Base-by-base conservation (phyloP, 2,329 filamentous ascomycete species). In the Diaporthe aspalathi region DNA sequence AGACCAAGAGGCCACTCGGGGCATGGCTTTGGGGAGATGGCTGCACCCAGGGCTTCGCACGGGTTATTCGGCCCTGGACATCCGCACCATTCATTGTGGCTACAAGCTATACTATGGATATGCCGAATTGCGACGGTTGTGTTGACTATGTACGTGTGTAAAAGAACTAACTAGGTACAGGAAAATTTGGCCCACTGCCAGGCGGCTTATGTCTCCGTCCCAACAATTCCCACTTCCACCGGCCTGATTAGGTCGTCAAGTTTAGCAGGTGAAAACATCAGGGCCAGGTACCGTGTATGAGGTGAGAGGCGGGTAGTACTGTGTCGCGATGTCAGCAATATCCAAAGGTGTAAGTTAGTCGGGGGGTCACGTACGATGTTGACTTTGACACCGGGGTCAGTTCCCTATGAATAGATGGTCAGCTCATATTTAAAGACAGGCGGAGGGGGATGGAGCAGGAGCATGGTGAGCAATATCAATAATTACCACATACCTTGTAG, bases 361-460 rank as follows among this genome's bases (percentile, higher is more conserved):
- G 9, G 11, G 6, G 40, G 2, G 20, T 5, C 2, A 62, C 57
- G 9, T 22, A 49, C 57, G 76, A 86, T 86, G 77, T 83, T 86
- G 78, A 83, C 77, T 45, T 80, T 73, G 75, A 87, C 85, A 57
- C 83, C 82, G 0, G 84, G 82, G 76, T 86, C 82, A 63, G 76
- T 49, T 35, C 57, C 57, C 57, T 63, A 11, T 57, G 0, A 9
- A 11, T 20, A 2, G 22, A 43, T 22, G 16, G 35, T 57, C 35
- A 57, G 54, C 54, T 24, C 35, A 17, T 27, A n/a, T 17, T 2
- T 6, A 22, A 56, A 11, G 6, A 54, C 8, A n/a, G n/a, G 7
- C n/a, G 0, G n/a, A 40, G 20, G n/a, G 24, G 20, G 53, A 56
- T 8, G 1, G 11, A 22, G 12, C 22, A 43, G 12, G 24, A 22